phyloP scores from a whole-genome alignment of 2,329 filamentous ascomycete species.

The Colletotrichum zoysiae region DNA sequence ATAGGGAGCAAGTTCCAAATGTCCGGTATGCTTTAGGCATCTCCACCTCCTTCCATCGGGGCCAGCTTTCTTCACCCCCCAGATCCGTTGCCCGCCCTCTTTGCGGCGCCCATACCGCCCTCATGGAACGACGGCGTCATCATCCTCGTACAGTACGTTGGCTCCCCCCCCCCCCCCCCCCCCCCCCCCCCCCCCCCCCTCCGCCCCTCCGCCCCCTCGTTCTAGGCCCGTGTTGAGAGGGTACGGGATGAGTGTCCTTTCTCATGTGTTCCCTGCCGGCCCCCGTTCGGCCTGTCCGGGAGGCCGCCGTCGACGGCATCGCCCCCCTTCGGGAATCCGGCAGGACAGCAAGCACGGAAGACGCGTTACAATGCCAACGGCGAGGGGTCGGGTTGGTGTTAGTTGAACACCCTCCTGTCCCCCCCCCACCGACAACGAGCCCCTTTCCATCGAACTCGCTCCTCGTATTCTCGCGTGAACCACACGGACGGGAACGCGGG shows the following conservation, averaged over 20 bases:
- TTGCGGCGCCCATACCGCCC: not conserved
- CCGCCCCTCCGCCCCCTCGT: no score
- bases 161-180: not conserved
- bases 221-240: not conserved
- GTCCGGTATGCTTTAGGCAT: no score
- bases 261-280: not conserved
- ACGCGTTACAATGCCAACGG: not conserved
- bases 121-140: not conserved
- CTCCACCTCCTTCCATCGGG: no score
- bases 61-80: no score
- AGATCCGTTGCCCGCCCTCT: not conserved
- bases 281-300: not conserved
- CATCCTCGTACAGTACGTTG: not conserved
- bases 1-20: no score
- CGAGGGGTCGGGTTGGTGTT: not conserved
- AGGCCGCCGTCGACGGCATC: not conserved
- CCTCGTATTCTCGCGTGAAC: not conserved
- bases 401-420: not conserved
- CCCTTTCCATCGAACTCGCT: not conserved
- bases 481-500: not conserved
- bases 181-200: no score
- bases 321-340: not conserved
- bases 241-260: not conserved
- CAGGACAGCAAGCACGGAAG: not conserved
- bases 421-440: not conserved